A percentile compares a stretch with the other conserved stretches of the same genome.
phyloP scores from a whole-genome alignment of 805 yeast genomes.

The Suhomyces pyralidae region DNA sequence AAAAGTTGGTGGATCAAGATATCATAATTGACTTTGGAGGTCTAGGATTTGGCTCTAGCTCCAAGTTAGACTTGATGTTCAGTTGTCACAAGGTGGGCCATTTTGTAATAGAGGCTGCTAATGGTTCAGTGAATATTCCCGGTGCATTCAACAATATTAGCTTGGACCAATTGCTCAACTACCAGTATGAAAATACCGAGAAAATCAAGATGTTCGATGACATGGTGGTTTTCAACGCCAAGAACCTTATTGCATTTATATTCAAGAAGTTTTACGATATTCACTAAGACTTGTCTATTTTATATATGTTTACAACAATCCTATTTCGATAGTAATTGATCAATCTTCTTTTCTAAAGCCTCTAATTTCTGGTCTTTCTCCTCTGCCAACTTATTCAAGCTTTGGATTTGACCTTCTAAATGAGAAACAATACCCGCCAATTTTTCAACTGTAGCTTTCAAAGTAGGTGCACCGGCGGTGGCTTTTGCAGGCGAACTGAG shows the following conservation, averaged over 20 bases:
- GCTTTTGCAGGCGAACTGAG: conserved; percentile 21
- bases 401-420: conserved; percentile 54
- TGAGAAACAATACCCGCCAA: conserved; percentile 55
- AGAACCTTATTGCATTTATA: conserved; percentile 63
- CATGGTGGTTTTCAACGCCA: conserved; percentile 66
- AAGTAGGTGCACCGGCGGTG: conserved; percentile 49
- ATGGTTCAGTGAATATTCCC: conserved; percentile 64
- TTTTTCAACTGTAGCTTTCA: conserved; percentile 70
- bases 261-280: conserved; percentile 73
- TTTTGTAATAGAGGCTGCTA: conserved; percentile 72
- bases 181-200: conserved; percentile 66
- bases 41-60: conserved; percentile 47
- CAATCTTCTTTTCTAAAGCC: conserved; percentile 59
- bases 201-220: conserved; percentile 61
- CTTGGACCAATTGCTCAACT: conserved; percentile 66
- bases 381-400: conserved; percentile 50
- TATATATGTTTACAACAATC: not conserved
- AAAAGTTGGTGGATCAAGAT: conserved; percentile 70
- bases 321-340: conserved; percentile 46
- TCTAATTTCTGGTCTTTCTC: conserved; percentile 64
- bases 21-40: conserved; percentile 62
- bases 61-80: conserved; percentile 70
- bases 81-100: conserved; percentile 71
- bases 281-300: conserved; percentile 1
- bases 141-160: conserved; percentile 57